Base-by-base conservation (phyloP, 352 stramenopile genomes). In the Phytopythium chamaehyphon region DNA sequence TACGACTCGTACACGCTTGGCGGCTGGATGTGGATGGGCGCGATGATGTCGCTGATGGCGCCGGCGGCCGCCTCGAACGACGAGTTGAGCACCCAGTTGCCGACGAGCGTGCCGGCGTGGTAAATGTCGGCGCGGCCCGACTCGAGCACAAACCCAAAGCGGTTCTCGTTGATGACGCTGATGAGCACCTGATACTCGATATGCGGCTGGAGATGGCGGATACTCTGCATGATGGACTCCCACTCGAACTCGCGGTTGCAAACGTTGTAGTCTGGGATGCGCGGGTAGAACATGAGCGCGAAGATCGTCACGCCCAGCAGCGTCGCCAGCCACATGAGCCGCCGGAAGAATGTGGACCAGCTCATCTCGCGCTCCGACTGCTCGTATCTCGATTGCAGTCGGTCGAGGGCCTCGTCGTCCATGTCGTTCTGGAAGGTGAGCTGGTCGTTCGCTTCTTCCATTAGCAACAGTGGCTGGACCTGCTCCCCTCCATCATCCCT, bases 181-280 rank as follows among this genome's bases (percentile, higher is more conserved):
- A 90, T 83, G 42, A 95, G 55, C 43, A 95, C 76, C 45, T 95
- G 68, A 36, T 95, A 95, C 53, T 93, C 64, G 43, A 95, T 87
- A 55, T 90, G 90, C 0, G 84, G 84, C 35, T 88, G 68, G 6
- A 93, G 45, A 35, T 69, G 83, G 40, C 71, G 61, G 39, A 95
- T 63, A 40, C 84, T 95, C 48, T 83, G 68, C 14, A 95, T 55
- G 56, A 93, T 90, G 9, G 84, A 95, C 40, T 88, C 80, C 84
- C 84, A 95, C 42, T 95, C 82, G 57, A 95, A 95, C 59, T 93
- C 65, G 15, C 83, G 84, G 39, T 95, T 95, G 75, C 84, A 95
- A 18, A 95, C 82, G 47, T 93, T 90, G 67, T 95, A 95, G 59
- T 95, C 82, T 1, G 84, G 84, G 55, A 91, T 83, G 22, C 84